phyloP scores from a whole-genome alignment of 2,329 filamentous ascomycete genomes.

The Fulvia fulva region DNA sequence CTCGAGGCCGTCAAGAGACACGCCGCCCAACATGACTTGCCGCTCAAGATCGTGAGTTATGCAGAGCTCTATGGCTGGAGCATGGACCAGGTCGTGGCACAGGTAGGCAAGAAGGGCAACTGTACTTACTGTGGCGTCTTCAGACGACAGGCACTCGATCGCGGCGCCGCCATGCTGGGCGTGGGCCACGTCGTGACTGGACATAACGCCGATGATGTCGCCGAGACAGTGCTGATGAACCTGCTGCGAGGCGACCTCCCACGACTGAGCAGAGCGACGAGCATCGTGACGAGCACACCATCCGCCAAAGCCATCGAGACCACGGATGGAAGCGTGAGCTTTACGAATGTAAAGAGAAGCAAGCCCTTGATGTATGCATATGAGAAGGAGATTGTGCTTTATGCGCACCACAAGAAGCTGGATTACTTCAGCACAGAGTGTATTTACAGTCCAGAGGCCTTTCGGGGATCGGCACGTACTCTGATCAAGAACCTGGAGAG shows the following conservation, averaged over 20 bases:
- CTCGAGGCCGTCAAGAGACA: conserved; percentile 96
- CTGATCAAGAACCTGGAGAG: conserved; percentile 94
- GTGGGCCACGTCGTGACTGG: conserved; percentile 95
- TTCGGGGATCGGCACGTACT: conserved; percentile 83
- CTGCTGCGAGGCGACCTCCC: conserved; percentile 85
- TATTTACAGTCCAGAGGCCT: conserved; percentile 96
- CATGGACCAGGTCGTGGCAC: conserved; percentile 97
- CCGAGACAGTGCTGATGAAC: conserved; percentile 98
- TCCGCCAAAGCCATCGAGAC: conserved; percentile 20
- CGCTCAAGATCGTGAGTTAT: conserved; percentile 87
- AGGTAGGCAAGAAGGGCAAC: conserved; percentile 96
- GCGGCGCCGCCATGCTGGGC: conserved; percentile 79
- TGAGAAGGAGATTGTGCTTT: conserved; percentile 97
- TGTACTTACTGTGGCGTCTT: conserved; percentile 99
- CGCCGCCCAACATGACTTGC: conserved; percentile 84
- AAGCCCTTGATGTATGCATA: conserved; percentile 98
- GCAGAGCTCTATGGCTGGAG: conserved; percentile 96
- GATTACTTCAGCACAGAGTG: conserved; percentile 99
- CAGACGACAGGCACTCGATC: conserved; percentile 84
- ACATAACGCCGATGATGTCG: conserved; percentile 95
- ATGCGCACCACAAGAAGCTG: conserved; percentile 92
- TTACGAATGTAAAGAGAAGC: conserved; percentile 84
- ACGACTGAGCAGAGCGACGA: conserved; percentile 80
- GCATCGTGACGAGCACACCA: conserved; percentile 70
- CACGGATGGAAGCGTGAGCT: conserved; percentile 43